A percentile compares a stretch with the other conserved stretches of the same genome.
Evolutionary conservation across 371 early-diverging fungal genomes (phyloP).

Genomic region (Basidiobolus meristosporus): DNA sequence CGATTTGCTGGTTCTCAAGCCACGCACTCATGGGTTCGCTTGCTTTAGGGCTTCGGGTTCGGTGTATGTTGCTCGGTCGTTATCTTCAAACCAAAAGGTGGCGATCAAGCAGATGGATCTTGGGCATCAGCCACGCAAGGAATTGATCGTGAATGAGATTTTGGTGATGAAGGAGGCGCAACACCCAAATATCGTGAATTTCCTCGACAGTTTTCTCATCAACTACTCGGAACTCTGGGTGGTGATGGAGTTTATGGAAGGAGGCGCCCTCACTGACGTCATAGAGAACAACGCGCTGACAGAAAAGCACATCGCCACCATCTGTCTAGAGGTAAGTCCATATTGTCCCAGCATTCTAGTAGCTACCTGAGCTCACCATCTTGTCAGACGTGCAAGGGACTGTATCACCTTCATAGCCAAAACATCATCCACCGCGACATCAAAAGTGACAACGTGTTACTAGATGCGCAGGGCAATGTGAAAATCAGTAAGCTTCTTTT

Average conservation of each 20-base stretch:
- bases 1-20: background rate
- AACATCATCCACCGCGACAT: constrained; percentile 95
- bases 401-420: constrained; percentile 79
- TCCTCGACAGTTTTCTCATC: constrained; percentile 73
- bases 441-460: constrained; percentile 86
- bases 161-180: constrained; percentile 85
- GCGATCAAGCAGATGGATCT: constrained; percentile 97
- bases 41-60: constrained; percentile 77
- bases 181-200: constrained; percentile 92
- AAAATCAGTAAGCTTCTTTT: constrained; percentile 55
- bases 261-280: constrained; percentile 90
- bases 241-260: constrained; percentile 98
- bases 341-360: too few relatives aligned
- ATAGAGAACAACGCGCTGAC: constrained; percentile 83
- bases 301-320: constrained; percentile 81
- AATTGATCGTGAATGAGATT: constrained; percentile 90
- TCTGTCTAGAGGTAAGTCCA: constrained; percentile 55
- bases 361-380: too few relatives aligned
- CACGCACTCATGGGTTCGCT: background rate
- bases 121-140: constrained; percentile 77
- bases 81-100: constrained; percentile 47
- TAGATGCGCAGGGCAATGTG: constrained; percentile 72
- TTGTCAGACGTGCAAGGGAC: constrained; percentile 54
- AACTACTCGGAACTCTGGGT: constrained; percentile 82
- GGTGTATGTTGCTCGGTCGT: constrained; percentile 69